A percentile compares a stretch with the other conserved stretches of the same genome.
Conservation (phyloP, 345 rosid species). For the Mercurialis annua region DNA sequence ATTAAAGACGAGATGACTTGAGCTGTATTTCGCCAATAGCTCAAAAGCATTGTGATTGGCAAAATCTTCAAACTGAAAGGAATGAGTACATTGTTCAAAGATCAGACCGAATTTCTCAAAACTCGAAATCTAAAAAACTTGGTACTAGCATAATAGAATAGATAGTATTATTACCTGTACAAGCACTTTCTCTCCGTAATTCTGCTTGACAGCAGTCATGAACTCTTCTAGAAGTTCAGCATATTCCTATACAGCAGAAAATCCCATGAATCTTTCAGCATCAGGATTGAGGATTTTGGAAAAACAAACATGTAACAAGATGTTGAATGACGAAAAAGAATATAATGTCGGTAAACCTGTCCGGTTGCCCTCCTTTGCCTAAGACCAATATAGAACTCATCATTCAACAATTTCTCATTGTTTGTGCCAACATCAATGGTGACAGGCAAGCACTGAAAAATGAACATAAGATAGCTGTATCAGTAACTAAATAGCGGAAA, state of each 20-base stretch:
- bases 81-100: neutral
- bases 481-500: neutral
- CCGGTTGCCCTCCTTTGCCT: slow-evolving; percentile 33
- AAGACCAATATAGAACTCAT: slow-evolving; percentile 37
- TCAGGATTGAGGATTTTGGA: neutral
- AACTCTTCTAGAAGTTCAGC: slow-evolving; percentile 71
- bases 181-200: slow-evolving; percentile 86
- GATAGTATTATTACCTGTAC: slow-evolving; percentile 57
- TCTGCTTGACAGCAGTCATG: slow-evolving; percentile 87
- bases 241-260: slow-evolving; percentile 54
- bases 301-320: neutral
- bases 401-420: slow-evolving; percentile 28
- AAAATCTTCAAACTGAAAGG: slow-evolving; percentile 91
- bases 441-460: slow-evolving; percentile 31
- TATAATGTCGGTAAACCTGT: slow-evolving; percentile 13
- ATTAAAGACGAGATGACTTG: slow-evolving; percentile 87
- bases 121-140: neutral
- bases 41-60: slow-evolving; percentile 96
- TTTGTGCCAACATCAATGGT: slow-evolving; percentile 40
- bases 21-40: slow-evolving; percentile 65
- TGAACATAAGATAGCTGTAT: neutral
- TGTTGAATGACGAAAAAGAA: neutral
- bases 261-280: neutral
- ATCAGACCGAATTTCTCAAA: neutral
- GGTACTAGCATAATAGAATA: neutral